Evolutionary conservation across 257 asterid genomes (phyloP).

Genomic region (Solanum medicagineum): DNA sequence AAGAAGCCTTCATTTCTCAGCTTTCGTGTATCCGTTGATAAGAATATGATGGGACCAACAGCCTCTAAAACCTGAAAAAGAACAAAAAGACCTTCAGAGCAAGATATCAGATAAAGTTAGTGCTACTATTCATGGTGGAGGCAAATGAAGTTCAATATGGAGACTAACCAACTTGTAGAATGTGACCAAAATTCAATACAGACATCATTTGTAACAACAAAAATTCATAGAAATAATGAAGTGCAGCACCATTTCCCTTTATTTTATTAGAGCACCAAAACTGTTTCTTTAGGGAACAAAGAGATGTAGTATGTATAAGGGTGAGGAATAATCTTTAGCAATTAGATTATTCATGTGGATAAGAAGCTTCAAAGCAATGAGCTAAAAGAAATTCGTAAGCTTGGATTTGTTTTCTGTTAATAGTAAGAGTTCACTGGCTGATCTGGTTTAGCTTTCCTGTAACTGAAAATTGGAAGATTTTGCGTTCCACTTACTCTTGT

Average conservation of each 20-base stretch:
- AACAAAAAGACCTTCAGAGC: neutral
- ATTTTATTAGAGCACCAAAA: neutral
- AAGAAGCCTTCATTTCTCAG: constrained; percentile 93
- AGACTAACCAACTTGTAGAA: neutral
- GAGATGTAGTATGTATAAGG: neutral
- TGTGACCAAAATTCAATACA: neutral
- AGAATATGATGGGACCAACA: constrained; percentile 88
- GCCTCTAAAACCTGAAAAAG: constrained; percentile 85
- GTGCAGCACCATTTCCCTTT: neutral
- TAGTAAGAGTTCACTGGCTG: neutral
- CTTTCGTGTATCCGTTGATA: constrained; percentile 94
- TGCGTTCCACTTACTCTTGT: neutral
- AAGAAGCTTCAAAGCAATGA: neutral
- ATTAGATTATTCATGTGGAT: neutral
- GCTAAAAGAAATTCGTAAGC: neutral
- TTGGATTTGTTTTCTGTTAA: neutral
- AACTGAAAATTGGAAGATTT: neutral
- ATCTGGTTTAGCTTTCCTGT: neutral
- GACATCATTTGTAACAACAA: neutral
- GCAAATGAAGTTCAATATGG: neutral
- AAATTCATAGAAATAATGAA: neutral
- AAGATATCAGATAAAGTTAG: constrained; percentile 4
- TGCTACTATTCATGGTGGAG: neutral
- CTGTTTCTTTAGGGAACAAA: neutral
- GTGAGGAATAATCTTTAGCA: neutral